phyloP scores from a whole-genome alignment of 768 basidiomycete species.

The Tricholoma matsutake region DNA sequence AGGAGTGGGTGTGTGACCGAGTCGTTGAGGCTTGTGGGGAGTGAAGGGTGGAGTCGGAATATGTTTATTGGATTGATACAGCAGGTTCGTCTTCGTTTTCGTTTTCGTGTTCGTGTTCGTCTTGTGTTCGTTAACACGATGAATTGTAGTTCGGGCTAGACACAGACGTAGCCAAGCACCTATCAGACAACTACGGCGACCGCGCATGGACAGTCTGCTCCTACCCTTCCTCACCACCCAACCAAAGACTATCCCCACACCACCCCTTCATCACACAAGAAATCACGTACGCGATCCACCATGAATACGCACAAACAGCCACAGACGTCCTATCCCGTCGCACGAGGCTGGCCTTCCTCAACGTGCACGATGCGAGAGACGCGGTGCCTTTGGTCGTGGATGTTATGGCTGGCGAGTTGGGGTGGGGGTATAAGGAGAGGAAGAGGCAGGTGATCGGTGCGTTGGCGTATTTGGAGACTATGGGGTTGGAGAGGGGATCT shows the following conservation, averaged over 20 bases:
- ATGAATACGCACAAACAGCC: constrained; percentile 93
- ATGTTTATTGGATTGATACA: constrained; percentile 98
- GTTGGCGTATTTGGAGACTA: constrained; percentile 69
- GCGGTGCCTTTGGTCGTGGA: constrained; percentile 86
- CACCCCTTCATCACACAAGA: constrained; percentile 95
- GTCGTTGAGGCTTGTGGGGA: constrained; percentile 79
- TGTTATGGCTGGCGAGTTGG: constrained; percentile 84
- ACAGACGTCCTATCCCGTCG: constrained; percentile 91
- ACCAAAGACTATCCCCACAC: constrained; percentile 43
- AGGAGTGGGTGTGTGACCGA: constrained; percentile 64
- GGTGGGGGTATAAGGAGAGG: constrained; percentile 66
- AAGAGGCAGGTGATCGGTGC: constrained; percentile 30
- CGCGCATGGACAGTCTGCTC: constrained; percentile 93
- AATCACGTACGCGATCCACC: constrained; percentile 79
- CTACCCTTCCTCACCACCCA: constrained; percentile 23
- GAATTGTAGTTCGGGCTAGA: too few relatives aligned
- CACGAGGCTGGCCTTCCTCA: constrained; percentile 89
- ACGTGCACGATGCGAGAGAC: constrained; percentile 79
- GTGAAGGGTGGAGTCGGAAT: constrained; percentile 90
- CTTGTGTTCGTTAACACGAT: too few relatives aligned
- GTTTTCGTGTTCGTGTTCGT: too few relatives aligned
- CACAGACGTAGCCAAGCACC: constrained; percentile 82
- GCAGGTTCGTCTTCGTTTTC: constrained; percentile 34
- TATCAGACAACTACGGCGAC: constrained; percentile 94
- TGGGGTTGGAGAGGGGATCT: constrained; percentile 60